phyloP scores from a whole-genome alignment of 108 stramenopile species.

The Bacterosira constricta region DNA sequence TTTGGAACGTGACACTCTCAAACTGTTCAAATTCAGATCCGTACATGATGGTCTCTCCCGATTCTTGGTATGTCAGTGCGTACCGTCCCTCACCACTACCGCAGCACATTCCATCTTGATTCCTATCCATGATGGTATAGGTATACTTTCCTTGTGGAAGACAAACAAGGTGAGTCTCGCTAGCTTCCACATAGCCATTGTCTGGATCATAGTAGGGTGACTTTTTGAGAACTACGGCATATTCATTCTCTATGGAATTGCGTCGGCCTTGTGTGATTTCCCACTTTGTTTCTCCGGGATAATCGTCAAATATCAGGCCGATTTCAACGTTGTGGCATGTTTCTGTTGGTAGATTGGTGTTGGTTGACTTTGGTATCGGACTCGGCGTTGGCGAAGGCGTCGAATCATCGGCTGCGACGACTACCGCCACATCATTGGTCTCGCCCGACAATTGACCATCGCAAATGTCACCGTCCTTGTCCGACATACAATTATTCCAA shows the following conservation, averaged over 20 bases:
- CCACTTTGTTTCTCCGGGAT: slow-evolving; percentile 35
- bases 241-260: slow-evolving; percentile 20
- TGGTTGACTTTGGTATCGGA: background rate
- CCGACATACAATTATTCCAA: background rate
- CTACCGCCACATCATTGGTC: background rate
- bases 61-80: slow-evolving; percentile 22
- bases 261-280: slow-evolving; percentile 35
- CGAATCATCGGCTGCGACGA: background rate
- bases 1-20: slow-evolving; percentile 34
- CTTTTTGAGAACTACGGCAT: slow-evolving; percentile 13
- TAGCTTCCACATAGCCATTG: slow-evolving; percentile 22
- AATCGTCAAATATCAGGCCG: slow-evolving; percentile 36
- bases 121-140: slow-evolving; percentile 38
- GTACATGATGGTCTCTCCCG: slow-evolving; percentile 38
- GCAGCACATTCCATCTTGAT: slow-evolving; percentile 36
- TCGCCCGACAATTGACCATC: background rate
- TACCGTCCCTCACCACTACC: slow-evolving; percentile 28
- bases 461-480: background rate
- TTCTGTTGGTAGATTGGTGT: slow-evolving; percentile 2
- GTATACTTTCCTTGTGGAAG: slow-evolving; percentile 38
- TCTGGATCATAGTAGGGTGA: slow-evolving; percentile 40
- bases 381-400: background rate
- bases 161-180: slow-evolving; percentile 32
- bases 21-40: slow-evolving; percentile 19
- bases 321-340: slow-evolving; percentile 40